Percentiles rank a stretch among this genome's conserved stretches.
Evolutionary conservation across 345 rosid species (phyloP).

Genomic region (Dipteronia sinensis): DNA sequence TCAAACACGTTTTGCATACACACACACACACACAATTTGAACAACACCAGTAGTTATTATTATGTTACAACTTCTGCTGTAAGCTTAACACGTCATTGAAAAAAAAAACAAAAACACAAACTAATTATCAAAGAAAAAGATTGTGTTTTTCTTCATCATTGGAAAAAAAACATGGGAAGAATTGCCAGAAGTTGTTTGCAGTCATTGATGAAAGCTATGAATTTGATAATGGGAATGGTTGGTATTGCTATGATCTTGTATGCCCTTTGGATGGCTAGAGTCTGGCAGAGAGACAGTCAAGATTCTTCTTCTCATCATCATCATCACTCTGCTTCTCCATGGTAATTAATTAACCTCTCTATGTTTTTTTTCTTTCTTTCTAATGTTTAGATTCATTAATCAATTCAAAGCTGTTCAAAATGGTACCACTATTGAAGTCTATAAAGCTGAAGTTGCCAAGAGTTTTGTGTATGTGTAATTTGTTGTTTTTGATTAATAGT

Average conservation of each 20-base stretch:
- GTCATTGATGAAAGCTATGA: slow-evolving; percentile 41
- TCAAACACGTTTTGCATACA: not conserved
- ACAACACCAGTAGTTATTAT: too few relatives aligned
- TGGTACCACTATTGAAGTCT: too few relatives aligned
- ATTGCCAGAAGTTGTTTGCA: slow-evolving; percentile 35
- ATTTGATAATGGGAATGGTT: slow-evolving; percentile 46
- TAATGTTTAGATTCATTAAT: too few relatives aligned
- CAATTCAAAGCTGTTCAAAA: too few relatives aligned
- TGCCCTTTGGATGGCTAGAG: slow-evolving; percentile 56
- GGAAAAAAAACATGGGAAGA: slow-evolving; percentile 31
- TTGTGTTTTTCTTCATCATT: not conserved
- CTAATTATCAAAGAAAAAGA: not conserved
- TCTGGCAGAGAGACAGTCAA: slow-evolving; percentile 51
- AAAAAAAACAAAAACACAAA: not conserved
- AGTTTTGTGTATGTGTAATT: too few relatives aligned
- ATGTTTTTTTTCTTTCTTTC: not conserved
- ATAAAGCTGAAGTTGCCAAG: too few relatives aligned
- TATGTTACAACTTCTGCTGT: too few relatives aligned
- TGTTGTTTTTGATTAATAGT: too few relatives aligned
- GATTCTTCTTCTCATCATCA: slow-evolving; percentile 17
- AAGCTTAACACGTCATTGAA: not conserved
- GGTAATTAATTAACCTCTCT: slow-evolving; percentile 20
- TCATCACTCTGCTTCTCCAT: slow-evolving; percentile 35
- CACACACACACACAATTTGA: too few relatives aligned
- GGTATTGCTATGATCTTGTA: slow-evolving; percentile 56